A percentile compares a stretch with the other conserved stretches of the same genome.
Evolutionary conservation across 169 alveolate genomes (phyloP).

Genomic region (Toxoplasma gondii): DNA sequence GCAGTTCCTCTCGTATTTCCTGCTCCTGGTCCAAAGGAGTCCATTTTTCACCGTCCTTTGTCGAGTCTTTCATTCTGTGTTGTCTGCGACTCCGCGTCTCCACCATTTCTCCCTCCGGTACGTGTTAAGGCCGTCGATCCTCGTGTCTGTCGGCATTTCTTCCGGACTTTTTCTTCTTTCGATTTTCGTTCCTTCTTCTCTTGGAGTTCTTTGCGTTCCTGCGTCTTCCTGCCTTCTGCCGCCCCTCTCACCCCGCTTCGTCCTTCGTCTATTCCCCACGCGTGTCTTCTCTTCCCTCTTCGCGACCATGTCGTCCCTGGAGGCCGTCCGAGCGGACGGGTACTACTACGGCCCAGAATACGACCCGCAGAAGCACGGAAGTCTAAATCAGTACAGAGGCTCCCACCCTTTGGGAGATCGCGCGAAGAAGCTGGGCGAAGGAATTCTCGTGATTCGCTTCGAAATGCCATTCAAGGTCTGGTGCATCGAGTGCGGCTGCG

Average conservation of each 20-base stretch:
- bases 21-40: too few relatives aligned
- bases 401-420: conserved; percentile 55
- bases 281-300: not conserved
- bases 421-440: conserved; percentile 34
- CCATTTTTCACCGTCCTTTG: too few relatives aligned
- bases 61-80: too few relatives aligned
- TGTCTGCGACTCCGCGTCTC: too few relatives aligned
- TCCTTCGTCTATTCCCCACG: not conserved
- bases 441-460: conserved; percentile 75
- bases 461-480: conserved; percentile 85
- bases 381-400: conserved; percentile 19
- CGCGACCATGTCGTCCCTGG: conserved; percentile 60
- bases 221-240: not conserved
- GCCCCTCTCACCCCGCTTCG: not conserved
- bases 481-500: conserved; percentile 75
- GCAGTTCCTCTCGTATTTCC: too few relatives aligned
- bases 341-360: conserved; percentile 61
- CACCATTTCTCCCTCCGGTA: too few relatives aligned
- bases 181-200: too few relatives aligned
- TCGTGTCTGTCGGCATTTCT: not conserved
- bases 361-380: conserved; percentile 53
- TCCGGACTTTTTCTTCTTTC: not conserved
- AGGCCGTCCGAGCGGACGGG: conserved; percentile 68
- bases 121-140: too few relatives aligned
- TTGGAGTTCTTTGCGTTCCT: too few relatives aligned